phyloP scores from a whole-genome alignment of 108 stramenopile genomes.

The Thalassiosira profunda region DNA sequence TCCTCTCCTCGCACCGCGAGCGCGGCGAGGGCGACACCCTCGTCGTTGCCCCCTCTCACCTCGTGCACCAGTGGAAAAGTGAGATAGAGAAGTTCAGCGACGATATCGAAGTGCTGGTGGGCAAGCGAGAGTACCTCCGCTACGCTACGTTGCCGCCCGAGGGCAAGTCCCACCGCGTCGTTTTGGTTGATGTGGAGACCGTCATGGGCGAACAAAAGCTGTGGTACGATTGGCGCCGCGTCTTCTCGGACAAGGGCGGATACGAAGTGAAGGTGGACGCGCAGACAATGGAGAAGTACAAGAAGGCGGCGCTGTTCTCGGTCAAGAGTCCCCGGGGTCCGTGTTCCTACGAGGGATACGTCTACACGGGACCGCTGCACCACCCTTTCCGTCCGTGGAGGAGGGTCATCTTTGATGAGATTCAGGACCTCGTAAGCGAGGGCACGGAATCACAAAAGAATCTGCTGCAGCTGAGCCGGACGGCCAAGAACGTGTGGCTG shows the following conservation, averaged over 20 bases:
- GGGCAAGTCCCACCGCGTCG: constrained; percentile 15
- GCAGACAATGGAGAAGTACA: constrained; percentile 19
- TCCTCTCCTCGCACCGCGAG: not conserved
- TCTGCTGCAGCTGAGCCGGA: constrained; percentile 30
- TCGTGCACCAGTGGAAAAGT: constrained; percentile 28
- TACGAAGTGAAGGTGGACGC: not conserved
- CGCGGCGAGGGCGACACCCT: constrained; percentile 23
- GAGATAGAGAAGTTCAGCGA: constrained; percentile 30
- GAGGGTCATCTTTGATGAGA: constrained; percentile 37
- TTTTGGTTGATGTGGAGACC: constrained; percentile 28
- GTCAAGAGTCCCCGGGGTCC: constrained; percentile 27
- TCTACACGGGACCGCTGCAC: constrained; percentile 31
- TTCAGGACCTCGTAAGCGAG: constrained; percentile 33
- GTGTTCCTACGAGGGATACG: constrained; percentile 24
- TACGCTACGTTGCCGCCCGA: constrained; percentile 8
- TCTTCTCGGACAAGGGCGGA: constrained; percentile 3
- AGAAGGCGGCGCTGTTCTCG: constrained; percentile 36
- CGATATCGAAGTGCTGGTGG: constrained; percentile 32
- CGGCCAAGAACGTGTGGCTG: constrained; percentile 33
- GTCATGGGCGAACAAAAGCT: constrained; percentile 22
- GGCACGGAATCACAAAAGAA: constrained; percentile 33
- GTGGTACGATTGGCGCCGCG: constrained; percentile 17
- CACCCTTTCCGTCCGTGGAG: constrained; percentile 29
- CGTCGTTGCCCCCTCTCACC: constrained; percentile 28
- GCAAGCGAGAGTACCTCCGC: constrained; percentile 17